These are phyloP conservation scores for Podospora appendiculata DNA, from an alignment of 495 filamentous ascomycete species.

Conservation along the genomic window DNA sequence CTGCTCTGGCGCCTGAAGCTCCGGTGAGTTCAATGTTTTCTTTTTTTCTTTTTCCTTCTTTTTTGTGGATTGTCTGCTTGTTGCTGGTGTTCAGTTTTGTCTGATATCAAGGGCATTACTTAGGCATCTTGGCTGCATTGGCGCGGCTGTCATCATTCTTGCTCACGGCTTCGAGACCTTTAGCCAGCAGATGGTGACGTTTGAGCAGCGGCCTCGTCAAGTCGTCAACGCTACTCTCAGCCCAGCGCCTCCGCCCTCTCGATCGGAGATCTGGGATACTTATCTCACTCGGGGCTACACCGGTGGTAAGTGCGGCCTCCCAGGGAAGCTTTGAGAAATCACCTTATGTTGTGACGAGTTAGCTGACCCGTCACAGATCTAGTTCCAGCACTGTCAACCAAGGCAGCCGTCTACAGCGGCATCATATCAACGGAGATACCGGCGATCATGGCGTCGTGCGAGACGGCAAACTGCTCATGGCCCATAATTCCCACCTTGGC, in stretches of 20 bases:
- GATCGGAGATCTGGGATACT: constrained; percentile 25
- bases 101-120: too few species aligned
- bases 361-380: constrained; percentile 7
- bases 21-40: constrained; percentile 6
- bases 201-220: constrained; percentile 17
- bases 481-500: constrained; percentile 27
- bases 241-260: constrained; percentile 12
- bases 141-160: constrained; percentile 25
- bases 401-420: constrained; percentile 29
- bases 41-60: not conserved
- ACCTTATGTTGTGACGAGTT: not conserved
- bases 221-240: constrained; percentile 1
- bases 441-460: constrained; percentile 16
- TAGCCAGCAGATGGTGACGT: constrained; percentile 30
- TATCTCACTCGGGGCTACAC: constrained; percentile 12
- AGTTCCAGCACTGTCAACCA: constrained; percentile 23
- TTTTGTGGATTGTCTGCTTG: too few species aligned
- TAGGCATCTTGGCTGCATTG: constrained; percentile 28
- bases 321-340: not conserved
- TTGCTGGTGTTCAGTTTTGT: too few species aligned
- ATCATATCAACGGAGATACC: constrained; percentile 23
- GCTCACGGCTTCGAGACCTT: constrained; percentile 30
- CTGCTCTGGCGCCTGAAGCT: constrained; percentile 28
- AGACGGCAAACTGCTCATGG: constrained; percentile 28
- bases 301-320: constrained; percentile 8